Evolutionary conservation across 441 rosid species (phyloP).

Genomic region (Pelargonium citronellum): DNA sequence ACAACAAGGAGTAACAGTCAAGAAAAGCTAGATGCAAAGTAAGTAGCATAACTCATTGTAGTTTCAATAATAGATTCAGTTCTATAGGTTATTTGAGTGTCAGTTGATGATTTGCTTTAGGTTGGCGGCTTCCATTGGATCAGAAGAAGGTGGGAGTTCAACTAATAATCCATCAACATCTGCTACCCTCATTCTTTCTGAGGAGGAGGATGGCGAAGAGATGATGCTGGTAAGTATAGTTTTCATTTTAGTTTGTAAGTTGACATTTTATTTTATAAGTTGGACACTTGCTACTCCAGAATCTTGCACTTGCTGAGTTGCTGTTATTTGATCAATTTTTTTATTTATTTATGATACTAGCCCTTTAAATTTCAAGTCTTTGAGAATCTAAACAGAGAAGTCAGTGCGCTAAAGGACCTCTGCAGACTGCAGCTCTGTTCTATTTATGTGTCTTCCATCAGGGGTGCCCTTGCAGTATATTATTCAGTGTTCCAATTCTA

Average conservation of each 20-base stretch:
- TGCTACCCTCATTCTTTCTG: constrained; percentile 35
- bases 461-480: not conserved
- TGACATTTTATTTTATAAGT: not conserved
- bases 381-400: not conserved
- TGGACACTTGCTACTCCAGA: not conserved
- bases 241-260: not conserved
- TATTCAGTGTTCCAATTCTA: not conserved
- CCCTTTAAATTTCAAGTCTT: not conserved
- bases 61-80: constrained; percentile 14
- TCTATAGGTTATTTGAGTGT: constrained; percentile 18
- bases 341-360: not conserved
- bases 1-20: constrained; percentile 29
- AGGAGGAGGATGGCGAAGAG: constrained; percentile 50
- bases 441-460: not conserved
- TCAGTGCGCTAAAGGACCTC: not conserved
- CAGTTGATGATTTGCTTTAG: constrained; percentile 35
- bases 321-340: not conserved
- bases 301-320: not conserved
- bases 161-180: constrained; percentile 41
- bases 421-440: not conserved
- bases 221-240: constrained; percentile 50
- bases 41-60: constrained; percentile 25
- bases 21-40: constrained; percentile 67
- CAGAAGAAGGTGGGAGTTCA: constrained; percentile 47
- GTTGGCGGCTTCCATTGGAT: constrained; percentile 62